These are phyloP conservation scores for Fusarium fracticaudum DNA, from an alignment of 2,329 filamentous ascomycete genomes.

Conservation along the genomic window DNA sequence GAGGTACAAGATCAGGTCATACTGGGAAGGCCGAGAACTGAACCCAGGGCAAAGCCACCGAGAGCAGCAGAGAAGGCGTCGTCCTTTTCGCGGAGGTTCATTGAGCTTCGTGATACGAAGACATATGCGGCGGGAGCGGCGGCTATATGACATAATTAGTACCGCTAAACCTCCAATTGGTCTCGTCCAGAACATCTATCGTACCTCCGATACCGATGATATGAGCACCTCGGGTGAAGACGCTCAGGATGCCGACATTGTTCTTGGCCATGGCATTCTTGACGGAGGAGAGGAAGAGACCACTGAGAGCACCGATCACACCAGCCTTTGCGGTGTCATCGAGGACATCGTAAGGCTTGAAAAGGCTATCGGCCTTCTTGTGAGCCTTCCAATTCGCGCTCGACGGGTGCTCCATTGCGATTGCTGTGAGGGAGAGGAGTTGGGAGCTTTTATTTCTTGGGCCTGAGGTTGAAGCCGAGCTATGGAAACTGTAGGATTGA, in stretches of 20 bases:
- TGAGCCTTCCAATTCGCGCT: slow-evolving; percentile 43
- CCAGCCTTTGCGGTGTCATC: slow-evolving; percentile 71
- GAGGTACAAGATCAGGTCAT: slow-evolving; percentile 64
- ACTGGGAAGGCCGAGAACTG: slow-evolving; percentile 78
- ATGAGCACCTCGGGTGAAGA: slow-evolving; percentile 82
- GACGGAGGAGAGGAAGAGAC: slow-evolving; percentile 78
- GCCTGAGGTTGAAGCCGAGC: slow-evolving; percentile 43
- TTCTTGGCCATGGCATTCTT: slow-evolving; percentile 87
- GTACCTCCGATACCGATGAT: slow-evolving; percentile 66
- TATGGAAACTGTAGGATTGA: slow-evolving; percentile 38
- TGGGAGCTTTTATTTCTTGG: slow-evolving; percentile 42
- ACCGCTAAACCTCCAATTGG: slow-evolving; percentile 32
- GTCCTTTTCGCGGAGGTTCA: slow-evolving; percentile 87
- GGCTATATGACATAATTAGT: slow-evolving; percentile 57
- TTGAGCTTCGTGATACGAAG: slow-evolving; percentile 79
- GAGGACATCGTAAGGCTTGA: slow-evolving; percentile 80
- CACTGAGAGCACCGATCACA: slow-evolving; percentile 71
- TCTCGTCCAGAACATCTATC: slow-evolving; percentile 2
- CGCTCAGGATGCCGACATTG: slow-evolving; percentile 82
- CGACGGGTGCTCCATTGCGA: slow-evolving; percentile 49
- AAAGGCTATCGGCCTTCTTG: slow-evolving; percentile 51
- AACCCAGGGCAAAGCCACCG: slow-evolving; percentile 80
- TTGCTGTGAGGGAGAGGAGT: slow-evolving; percentile 16
- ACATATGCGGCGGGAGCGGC: slow-evolving; percentile 74
- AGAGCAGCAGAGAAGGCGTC: slow-evolving; percentile 79